phyloP scores from a whole-genome alignment of 257 asterid genomes.

The Penstemon davidsonii region DNA sequence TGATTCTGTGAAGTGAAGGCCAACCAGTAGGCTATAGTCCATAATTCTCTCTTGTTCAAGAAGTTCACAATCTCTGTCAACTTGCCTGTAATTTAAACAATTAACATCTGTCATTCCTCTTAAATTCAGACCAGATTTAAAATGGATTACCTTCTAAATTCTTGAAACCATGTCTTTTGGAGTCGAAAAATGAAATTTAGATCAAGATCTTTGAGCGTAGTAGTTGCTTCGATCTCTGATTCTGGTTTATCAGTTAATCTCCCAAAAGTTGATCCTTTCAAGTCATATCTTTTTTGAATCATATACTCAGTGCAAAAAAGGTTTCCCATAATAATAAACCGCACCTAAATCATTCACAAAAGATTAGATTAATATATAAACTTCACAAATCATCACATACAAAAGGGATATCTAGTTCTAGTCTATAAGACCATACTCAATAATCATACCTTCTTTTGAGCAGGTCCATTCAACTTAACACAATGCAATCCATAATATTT shows the following conservation, averaged over 20 bases:
- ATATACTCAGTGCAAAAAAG: slow-evolving; percentile 71
- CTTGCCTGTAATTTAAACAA: slow-evolving; percentile 51
- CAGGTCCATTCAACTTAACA: slow-evolving; percentile 60
- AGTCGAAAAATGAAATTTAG: slow-evolving; percentile 77
- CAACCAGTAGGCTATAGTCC: slow-evolving; percentile 82
- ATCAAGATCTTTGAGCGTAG: slow-evolving; percentile 92
- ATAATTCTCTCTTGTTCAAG: slow-evolving; percentile 77
- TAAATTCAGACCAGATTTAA: background rate
- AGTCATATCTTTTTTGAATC: slow-evolving; percentile 75
- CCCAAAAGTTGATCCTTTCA: slow-evolving; percentile 95
- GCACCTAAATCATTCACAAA: slow-evolving; percentile 46
- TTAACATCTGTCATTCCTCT: no score
- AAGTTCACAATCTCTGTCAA: slow-evolving; percentile 70
- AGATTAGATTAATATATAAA: slow-evolving; percentile 1
- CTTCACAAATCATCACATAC: background rate
- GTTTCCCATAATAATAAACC: slow-evolving; percentile 89
- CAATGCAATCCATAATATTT: slow-evolving; percentile 68
- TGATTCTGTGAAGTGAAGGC: slow-evolving; percentile 62
- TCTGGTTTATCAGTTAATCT: slow-evolving; percentile 85
- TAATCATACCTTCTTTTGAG: slow-evolving; percentile 62
- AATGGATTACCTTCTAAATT: slow-evolving; percentile 56
- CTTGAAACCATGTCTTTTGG: slow-evolving; percentile 87
- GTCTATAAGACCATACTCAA: background rate
- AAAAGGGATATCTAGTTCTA: no score
- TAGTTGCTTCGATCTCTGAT: slow-evolving; percentile 78